These are phyloP conservation scores for Bipolaris sorokiniana DNA, from an alignment of 2,329 filamentous ascomycete genomes.

Conservation along the genomic window DNA sequence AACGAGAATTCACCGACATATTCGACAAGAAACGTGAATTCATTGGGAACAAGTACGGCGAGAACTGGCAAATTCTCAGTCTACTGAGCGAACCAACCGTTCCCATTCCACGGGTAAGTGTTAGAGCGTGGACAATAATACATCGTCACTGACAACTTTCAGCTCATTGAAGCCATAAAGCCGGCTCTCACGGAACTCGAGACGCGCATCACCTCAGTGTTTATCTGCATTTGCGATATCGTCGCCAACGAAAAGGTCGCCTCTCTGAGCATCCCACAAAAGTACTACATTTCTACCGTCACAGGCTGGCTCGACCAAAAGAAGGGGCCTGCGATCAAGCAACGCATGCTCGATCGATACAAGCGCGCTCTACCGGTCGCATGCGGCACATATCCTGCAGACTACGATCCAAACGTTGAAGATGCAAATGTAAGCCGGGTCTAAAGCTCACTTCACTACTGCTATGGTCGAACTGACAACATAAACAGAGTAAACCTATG, in stretches of 20 bases:
- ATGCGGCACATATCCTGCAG: slow-evolving; percentile 21
- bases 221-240: slow-evolving; percentile 14
- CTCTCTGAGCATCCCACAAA: slow-evolving; percentile 20
- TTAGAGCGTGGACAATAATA: neutral
- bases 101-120: slow-evolving; percentile 2
- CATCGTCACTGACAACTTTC: neutral
- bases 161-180: slow-evolving; percentile 14
- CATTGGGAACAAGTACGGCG: neutral
- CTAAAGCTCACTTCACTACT: neutral
- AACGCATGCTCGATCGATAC: slow-evolving; percentile 4
- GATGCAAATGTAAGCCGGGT: slow-evolving; percentile 1
- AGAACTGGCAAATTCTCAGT: slow-evolving; percentile 1
- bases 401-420: slow-evolving; percentile 6
- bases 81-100: neutral
- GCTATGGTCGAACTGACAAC: neutral
- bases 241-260: slow-evolving; percentile 18
- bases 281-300: slow-evolving; percentile 22
- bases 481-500: neutral
- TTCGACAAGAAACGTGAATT: slow-evolving; percentile 1
- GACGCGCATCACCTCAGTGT: slow-evolving; percentile 8
- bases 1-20: neutral
- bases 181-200: slow-evolving; percentile 12
- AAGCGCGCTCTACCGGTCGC: slow-evolving; percentile 6
- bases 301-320: slow-evolving; percentile 16
- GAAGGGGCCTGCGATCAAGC: slow-evolving; percentile 6